Evolutionary conservation across 768 basidiomycete genomes (phyloP).

Genomic region (Amanita subjunquillea): DNA sequence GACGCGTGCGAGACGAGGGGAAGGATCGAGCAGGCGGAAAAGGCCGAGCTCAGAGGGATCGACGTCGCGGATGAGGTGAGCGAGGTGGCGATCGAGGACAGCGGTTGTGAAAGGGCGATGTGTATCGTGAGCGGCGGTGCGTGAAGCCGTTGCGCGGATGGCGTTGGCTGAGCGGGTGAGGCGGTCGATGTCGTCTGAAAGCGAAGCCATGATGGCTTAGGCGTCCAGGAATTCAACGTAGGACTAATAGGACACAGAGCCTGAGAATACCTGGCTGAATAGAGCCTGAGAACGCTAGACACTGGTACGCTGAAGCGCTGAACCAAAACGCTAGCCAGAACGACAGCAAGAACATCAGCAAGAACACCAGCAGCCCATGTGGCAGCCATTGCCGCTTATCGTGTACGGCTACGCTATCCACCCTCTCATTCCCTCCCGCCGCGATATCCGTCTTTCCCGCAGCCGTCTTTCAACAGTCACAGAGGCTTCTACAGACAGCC

Average conservation of each 20-base stretch:
- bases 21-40: constrained; percentile 43
- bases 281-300: too few species aligned
- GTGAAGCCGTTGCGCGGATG: constrained; percentile 34
- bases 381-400: constrained; percentile 50
- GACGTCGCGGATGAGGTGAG: constrained; percentile 72
- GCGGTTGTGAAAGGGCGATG: constrained; percentile 50
- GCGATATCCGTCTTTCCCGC: constrained; percentile 53
- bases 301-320: too few species aligned
- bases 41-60: constrained; percentile 73
- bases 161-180: constrained; percentile 41
- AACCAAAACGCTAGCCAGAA: too few species aligned
- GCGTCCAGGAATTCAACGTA: too few species aligned
- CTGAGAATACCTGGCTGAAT: neutral
- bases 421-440: constrained; percentile 66
- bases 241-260: too few species aligned
- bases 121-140: constrained; percentile 16
- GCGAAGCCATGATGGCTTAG: constrained; percentile 33
- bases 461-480: constrained; percentile 54
- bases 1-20: constrained; percentile 42
- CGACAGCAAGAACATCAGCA: too few species aligned
- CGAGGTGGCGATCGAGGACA: constrained; percentile 50
- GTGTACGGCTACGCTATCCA: constrained; percentile 91
- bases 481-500: constrained; percentile 53
- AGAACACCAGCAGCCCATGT: constrained; percentile 19
- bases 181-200: constrained; percentile 62